Base-by-base conservation (phyloP, 345 rosid species). In the Boechera divaricarpa region DNA sequence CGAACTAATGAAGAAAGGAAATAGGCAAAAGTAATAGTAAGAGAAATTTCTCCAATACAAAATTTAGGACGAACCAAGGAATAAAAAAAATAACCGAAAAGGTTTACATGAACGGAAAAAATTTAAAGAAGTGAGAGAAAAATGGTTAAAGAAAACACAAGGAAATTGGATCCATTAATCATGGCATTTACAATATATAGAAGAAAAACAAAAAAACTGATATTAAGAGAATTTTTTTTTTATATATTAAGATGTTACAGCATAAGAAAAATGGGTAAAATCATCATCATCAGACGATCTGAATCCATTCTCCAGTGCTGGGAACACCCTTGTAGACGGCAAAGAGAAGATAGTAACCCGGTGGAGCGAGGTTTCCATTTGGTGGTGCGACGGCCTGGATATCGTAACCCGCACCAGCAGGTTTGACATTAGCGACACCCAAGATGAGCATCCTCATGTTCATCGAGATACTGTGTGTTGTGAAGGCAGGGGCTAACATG, bases 401-500 rank as follows among this genome's bases (percentile, higher is more conserved):
- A 1, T 36, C 53, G 9, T 73, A 32, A 18, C 80, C 82, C 0
- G 49, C 61, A 4, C 47, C 55, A 0, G 53, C 66, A 16, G 69
- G n/a, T 7, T 45, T 29, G 70, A 85, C 86, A 2, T 28, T 4
- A 5, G 24, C 61, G 11, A 81, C 11, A 15, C 80, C 84, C 82
- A 86, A 73, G 24, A 76, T 8, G 3, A 86, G 26, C 70, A 86
- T 56, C 70, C 97, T 83, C 80, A 83, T 89, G 71, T 87, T 90
- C 95, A 91, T 91, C 10, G 87, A 77, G 55, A 87, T 76, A 12
- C 93, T 86, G 48, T 90, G 93, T 1, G 97, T 91, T 3, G 91
- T 85, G 29, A 91, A 91, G 3, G 95, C 63, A 3, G 97, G 91
- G 3, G 90, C 86, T 41, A 86, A 82, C 82, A 89, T 81, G 4